Percentiles rank a stretch among this genome's conserved stretches.
Conservation (phyloP, 768 basidiomycete genomes). For the Lactarius sp. region DNA sequence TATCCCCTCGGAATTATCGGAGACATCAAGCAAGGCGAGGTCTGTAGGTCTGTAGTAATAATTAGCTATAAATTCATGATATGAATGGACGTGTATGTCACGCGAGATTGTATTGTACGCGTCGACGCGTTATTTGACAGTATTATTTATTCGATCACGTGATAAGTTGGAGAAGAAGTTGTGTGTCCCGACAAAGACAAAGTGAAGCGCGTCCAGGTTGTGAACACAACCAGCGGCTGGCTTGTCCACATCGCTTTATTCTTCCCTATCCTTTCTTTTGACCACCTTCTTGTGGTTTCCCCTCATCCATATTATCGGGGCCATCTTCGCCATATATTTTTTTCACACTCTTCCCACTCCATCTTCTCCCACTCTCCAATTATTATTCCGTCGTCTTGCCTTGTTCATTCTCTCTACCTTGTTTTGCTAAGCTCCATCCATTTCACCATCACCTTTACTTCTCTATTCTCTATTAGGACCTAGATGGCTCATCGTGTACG, state of each 20-base stretch:
- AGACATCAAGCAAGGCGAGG: slow-evolving; percentile 55
- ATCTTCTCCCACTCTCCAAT: slow-evolving; percentile 7
- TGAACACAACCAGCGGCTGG: slow-evolving; percentile 26
- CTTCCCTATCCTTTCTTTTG: neutral
- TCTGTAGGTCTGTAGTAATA: slow-evolving; percentile 27
- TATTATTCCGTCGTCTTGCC: neutral
- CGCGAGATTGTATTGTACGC: slow-evolving; percentile 17
- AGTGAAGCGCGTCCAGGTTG: slow-evolving; percentile 8
- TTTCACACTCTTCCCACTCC: neutral
- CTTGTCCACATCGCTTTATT: slow-evolving; percentile 16
- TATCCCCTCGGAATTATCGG: slow-evolving; percentile 28
- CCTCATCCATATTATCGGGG: slow-evolving; percentile 17
- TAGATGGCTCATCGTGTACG: slow-evolving; percentile 27
- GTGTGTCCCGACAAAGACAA: slow-evolving; percentile 8
- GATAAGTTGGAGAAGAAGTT: slow-evolving; percentile 17
- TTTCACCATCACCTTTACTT: slow-evolving; percentile 20
- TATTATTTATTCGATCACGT: slow-evolving; percentile 25
- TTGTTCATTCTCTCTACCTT: slow-evolving; percentile 20
- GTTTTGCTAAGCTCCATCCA: slow-evolving; percentile 12
- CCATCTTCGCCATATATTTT: neutral
- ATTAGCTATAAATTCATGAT: neutral
- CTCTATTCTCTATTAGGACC: slow-evolving; percentile 15
- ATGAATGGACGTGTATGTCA: neutral
- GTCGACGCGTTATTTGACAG: slow-evolving; percentile 26
- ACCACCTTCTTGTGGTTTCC: slow-evolving; percentile 15